A percentile compares a stretch with the other conserved stretches of the same genome.
Evolutionary conservation across 306 rosid species (phyloP).

Genomic region (Elaeagnus macrophylla): DNA sequence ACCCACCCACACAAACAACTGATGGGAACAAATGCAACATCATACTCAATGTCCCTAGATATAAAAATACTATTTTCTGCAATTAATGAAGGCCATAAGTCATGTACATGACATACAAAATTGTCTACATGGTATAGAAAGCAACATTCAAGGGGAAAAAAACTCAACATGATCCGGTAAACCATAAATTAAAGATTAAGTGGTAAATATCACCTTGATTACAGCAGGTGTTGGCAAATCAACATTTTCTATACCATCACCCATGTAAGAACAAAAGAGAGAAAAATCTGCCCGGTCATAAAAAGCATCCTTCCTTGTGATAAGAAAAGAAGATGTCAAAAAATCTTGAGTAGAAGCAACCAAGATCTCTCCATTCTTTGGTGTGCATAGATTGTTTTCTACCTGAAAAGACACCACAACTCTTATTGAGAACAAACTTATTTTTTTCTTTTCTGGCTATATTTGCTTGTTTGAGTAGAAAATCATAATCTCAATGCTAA

Average conservation of each 20-base stretch:
- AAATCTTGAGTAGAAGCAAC: conserved; percentile 99
- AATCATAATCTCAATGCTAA: too few species aligned
- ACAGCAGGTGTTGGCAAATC: conserved; percentile 94
- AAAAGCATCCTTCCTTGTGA: conserved; percentile 87
- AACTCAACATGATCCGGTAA: neutral
- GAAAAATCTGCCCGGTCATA: conserved; percentile 89
- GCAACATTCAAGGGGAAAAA: neutral
- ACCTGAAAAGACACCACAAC: conserved; percentile 47
- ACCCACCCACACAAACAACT: too few species aligned
- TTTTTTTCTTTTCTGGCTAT: too few species aligned
- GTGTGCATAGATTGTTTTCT: conserved; percentile 93
- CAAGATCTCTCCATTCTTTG: conserved; percentile 92
- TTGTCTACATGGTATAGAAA: too few species aligned
- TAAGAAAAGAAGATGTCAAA: conserved; percentile 85
- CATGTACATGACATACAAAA: too few species aligned
- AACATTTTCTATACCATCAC: conserved; percentile 69
- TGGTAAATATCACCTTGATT: conserved; percentile 51
- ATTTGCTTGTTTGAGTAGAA: too few species aligned
- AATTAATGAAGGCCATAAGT: too few species aligned
- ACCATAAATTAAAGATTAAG: conserved; percentile 1
- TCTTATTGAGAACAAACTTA: conserved; percentile 3
- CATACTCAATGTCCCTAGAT: too few species aligned
- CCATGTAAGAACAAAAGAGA: conserved; percentile 84
- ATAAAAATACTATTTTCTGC: too few species aligned
- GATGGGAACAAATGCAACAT: too few species aligned